Evolutionary conservation across 257 asterid genomes (phyloP).

Genomic region (Solanum appendiculatum): DNA sequence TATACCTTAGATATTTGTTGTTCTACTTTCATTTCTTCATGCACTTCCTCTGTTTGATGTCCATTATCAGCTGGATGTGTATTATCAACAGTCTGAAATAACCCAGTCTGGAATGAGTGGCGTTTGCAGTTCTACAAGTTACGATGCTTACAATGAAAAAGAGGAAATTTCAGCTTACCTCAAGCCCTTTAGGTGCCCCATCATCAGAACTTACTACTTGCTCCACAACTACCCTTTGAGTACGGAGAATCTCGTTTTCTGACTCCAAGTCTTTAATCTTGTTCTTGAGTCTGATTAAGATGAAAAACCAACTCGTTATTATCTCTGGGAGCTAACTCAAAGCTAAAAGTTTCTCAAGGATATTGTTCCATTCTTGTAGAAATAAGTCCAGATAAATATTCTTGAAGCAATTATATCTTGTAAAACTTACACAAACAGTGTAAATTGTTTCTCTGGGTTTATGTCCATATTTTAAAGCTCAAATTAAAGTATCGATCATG

Average conservation of each 20-base stretch:
- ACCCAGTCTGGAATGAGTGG: conserved; percentile 4
- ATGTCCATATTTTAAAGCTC: neutral
- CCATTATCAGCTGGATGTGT: conserved; percentile 32
- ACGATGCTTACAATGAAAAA: neutral
- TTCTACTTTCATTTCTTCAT: conserved; percentile 26
- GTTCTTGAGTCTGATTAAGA: conserved; percentile 44
- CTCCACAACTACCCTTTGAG: conserved; percentile 42
- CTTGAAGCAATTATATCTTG: neutral
- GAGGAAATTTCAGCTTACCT: conserved; percentile 27
- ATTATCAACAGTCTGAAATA: conserved; percentile 38
- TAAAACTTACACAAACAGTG: neutral
- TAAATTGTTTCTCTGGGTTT: neutral
- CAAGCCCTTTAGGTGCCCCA: conserved; percentile 16
- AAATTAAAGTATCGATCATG: neutral
- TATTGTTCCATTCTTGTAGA: neutral
- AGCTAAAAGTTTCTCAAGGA: neutral
- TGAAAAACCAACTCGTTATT: neutral
- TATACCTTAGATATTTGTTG: conserved; percentile 37
- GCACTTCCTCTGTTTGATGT: conserved; percentile 25
- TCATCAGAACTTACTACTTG: conserved; percentile 33
- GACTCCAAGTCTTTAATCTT: conserved; percentile 64
- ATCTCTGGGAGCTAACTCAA: neutral
- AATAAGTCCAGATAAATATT: neutral
- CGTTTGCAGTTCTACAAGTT: neutral
- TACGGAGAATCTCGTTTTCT: conserved; percentile 53